Percentiles rank a stretch among this genome's conserved stretches.
Conservation (phyloP, 495 filamentous ascomycete genomes). For the Neurospora sp. region DNA sequence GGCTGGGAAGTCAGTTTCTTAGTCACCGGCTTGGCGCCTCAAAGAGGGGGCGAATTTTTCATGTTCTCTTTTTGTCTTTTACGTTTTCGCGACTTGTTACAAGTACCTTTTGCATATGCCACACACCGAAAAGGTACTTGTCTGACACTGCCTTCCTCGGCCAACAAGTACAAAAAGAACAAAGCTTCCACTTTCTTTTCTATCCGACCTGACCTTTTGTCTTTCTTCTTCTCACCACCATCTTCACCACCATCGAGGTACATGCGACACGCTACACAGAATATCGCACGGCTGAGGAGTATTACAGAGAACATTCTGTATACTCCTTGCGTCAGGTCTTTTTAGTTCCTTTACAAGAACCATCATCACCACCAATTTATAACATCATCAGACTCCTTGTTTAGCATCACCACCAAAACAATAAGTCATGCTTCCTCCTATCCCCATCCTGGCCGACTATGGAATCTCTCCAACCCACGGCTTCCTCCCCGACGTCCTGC, state of each 20-base stretch:
- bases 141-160: background rate
- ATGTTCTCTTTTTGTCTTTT: background rate
- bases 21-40: background rate
- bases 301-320: slow-evolving; percentile 45
- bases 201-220: background rate
- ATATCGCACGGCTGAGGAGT: slow-evolving; percentile 51
- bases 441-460: slow-evolving; percentile 74
- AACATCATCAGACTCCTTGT: background rate
- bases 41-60: background rate
- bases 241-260: slow-evolving; percentile 20
- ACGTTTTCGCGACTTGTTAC: background rate
- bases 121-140: background rate
- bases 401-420: background rate
- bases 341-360: slow-evolving; percentile 13
- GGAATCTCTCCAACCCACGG: slow-evolving; percentile 77
- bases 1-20: background rate
- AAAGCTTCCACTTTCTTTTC: background rate
- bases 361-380: background rate
- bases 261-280: slow-evolving; percentile 11
- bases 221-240: slow-evolving; percentile 1
- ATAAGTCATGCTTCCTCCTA: slow-evolving; percentile 64
- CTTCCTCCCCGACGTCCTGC: slow-evolving; percentile 78
- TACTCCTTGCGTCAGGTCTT: slow-evolving; percentile 54
- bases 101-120: background rate
- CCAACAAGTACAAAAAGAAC: background rate